Evolutionary conservation across 2,329 filamentous ascomycete species (phyloP), one percentile per base, ranked within the genome.

Genomic region (Tolypocladium inflatum): DNA sequence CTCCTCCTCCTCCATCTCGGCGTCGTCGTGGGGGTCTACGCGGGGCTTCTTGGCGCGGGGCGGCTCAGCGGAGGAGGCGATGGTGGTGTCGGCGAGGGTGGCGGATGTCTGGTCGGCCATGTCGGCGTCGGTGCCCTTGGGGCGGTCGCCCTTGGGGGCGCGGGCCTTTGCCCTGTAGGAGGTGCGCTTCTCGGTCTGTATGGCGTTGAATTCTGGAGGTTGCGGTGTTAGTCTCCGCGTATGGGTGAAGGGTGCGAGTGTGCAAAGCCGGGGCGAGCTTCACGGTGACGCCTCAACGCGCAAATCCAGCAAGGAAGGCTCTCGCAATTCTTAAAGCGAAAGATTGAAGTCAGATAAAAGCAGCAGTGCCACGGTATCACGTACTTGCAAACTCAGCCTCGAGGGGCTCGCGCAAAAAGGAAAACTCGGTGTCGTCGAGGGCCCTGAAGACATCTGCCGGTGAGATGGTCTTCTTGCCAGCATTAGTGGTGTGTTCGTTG

Each of bases 391-490:
- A 87, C 71, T 93, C 90, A 7, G 84, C 86, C 71, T 93, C 87
- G 38, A 93, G 76, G 39, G 84, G 78, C 58, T 77, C 77, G 17
- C 83, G 81, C 58, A 90, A 76, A 68, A 92, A 91, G n/a, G 79
- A 79, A 54, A 90, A 90, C 70, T 93, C 90, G 53, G 86, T 82
- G 42, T 90, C 86, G n/a, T 88, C 84, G 53, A 94, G 79, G 0
- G 89, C 89, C 55, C 85, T 84, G 67, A 92, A 85, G 45, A 94
- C 88, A 68, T 93, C 89, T 45, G 81, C 79, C 0, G 89, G 88
- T 65, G 84, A 81, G 64, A 94, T 88, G 0, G 89, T 93, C 76
- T 92, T 92, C 70, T 91, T 89, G 69, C 82, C 82, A n/a, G 80
- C 79, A 54, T 74, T 74, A 56, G 80, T 71, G 8, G 89, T 89